Conservation (phyloP, 805 yeast species). For the Saccharomyces paradoxus region DNA sequence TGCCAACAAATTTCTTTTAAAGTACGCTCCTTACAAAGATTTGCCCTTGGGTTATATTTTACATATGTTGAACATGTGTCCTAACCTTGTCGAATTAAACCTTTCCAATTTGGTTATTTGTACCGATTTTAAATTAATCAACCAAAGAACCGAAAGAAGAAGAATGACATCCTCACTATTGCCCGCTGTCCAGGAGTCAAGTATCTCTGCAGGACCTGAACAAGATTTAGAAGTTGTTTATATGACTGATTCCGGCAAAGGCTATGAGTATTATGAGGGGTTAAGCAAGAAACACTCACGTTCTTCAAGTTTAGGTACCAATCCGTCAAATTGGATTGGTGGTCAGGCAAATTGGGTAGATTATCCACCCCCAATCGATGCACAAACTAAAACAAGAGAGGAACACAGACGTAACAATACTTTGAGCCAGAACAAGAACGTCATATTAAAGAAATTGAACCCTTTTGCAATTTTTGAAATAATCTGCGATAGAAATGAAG, state of each 20-base stretch:
- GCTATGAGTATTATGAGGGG: slow-evolving; percentile 15
- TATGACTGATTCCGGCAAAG: slow-evolving; percentile 25
- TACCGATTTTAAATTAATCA: slow-evolving; percentile 48
- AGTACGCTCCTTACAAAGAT: slow-evolving; percentile 62
- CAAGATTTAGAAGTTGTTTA: slow-evolving; percentile 18
- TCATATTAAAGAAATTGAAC: slow-evolving; percentile 14
- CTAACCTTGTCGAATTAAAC: slow-evolving; percentile 47
- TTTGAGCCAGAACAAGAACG: background rate
- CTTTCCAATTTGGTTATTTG: slow-evolving; percentile 57
- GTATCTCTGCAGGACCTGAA: slow-evolving; percentile 6
- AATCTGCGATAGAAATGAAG: slow-evolving; percentile 3
- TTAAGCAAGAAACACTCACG: background rate
- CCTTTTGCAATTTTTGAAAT: slow-evolving; percentile 17
- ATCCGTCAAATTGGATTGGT: slow-evolving; percentile 10
- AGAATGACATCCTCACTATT: slow-evolving; percentile 12
- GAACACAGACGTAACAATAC: slow-evolving; percentile 7
- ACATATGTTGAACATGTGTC: slow-evolving; percentile 62
- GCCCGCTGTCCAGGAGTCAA: slow-evolving; percentile 15
- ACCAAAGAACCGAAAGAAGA: slow-evolving; percentile 7
- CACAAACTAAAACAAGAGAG: slow-evolving; percentile 16
- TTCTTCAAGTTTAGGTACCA: slow-evolving; percentile 1
- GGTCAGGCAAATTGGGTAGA: slow-evolving; percentile 6
- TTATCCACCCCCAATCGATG: slow-evolving; percentile 22
- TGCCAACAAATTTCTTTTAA: slow-evolving; percentile 51
- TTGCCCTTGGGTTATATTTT: slow-evolving; percentile 70